Evolutionary conservation across 805 yeast species (phyloP).

Genomic region (Ogataea nitratoaversa): DNA sequence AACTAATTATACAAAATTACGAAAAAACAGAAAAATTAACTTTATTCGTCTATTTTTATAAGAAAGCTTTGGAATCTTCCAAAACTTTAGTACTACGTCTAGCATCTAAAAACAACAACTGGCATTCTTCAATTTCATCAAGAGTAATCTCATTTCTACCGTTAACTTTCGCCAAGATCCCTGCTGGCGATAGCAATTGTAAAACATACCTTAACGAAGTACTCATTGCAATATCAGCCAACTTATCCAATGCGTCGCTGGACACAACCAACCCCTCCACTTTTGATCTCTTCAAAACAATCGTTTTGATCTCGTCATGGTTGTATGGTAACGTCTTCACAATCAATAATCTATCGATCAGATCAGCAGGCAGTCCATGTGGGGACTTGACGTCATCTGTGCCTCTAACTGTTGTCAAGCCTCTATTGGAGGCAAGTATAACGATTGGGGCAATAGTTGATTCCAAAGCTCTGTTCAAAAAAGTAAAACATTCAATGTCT

Average conservation of each 20-base stretch:
- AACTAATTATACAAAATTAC: slow-evolving; percentile 11
- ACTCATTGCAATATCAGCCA: slow-evolving; percentile 86
- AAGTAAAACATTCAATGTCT: slow-evolving; percentile 95
- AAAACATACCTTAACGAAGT: slow-evolving; percentile 91
- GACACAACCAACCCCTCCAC: slow-evolving; percentile 89
- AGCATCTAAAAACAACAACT: slow-evolving; percentile 81
- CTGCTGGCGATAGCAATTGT: slow-evolving; percentile 85
- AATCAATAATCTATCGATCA: slow-evolving; percentile 89
- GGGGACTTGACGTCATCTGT: slow-evolving; percentile 84
- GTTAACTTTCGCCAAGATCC: slow-evolving; percentile 71
- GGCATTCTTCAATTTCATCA: slow-evolving; percentile 86
- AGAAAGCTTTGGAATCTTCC: slow-evolving; percentile 42
- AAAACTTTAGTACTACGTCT: slow-evolving; percentile 84
- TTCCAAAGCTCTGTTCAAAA: slow-evolving; percentile 92
- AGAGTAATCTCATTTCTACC: slow-evolving; percentile 63
- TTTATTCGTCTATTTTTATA: slow-evolving; percentile 18
- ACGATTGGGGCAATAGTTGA: slow-evolving; percentile 96
- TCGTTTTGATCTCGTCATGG: slow-evolving; percentile 80
- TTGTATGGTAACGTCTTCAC: slow-evolving; percentile 79
- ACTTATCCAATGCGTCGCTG: slow-evolving; percentile 77
- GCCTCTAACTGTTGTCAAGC: slow-evolving; percentile 90
- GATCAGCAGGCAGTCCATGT: slow-evolving; percentile 95
- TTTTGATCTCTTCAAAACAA: slow-evolving; percentile 82
- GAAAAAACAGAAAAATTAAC: neutral
- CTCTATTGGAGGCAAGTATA: slow-evolving; percentile 97